phyloP scores from a whole-genome alignment of 2,329 filamentous ascomycete genomes.

The Aspergillus felis region DNA sequence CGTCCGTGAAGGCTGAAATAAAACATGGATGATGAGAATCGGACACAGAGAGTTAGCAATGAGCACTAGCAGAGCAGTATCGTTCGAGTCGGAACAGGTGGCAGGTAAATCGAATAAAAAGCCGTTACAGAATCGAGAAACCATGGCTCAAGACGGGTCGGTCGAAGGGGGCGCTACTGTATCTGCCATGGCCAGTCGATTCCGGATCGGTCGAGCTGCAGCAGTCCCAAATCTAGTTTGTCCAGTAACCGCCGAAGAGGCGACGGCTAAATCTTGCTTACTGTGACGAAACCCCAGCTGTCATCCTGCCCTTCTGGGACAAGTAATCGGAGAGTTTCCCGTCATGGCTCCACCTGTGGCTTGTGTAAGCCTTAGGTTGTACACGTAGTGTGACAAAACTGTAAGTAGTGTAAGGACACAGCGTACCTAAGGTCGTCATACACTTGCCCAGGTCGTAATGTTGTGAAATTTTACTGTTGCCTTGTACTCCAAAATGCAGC shows the following conservation, averaged over 20 bases:
- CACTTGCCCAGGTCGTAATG: not conserved
- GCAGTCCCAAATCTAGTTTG: conserved; percentile 9
- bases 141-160: not conserved
- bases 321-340: conserved; percentile 29
- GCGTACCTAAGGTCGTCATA: not conserved
- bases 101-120: not conserved
- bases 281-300: conserved; percentile 22
- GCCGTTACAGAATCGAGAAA: not conserved
- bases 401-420: not conserved
- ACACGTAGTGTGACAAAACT: not conserved
- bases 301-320: conserved; percentile 26
- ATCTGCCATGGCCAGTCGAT: not conserved
- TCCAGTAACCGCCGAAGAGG: not conserved
- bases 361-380: not conserved
- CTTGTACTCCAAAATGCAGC: not conserved
- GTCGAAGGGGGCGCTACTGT: not conserved
- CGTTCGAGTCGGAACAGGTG: not conserved
- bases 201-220: conserved; percentile 19
- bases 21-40: not conserved
- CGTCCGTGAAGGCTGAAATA: too few species aligned
- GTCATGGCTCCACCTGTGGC: conserved; percentile 14
- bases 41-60: not conserved
- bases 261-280: conserved; percentile 4
- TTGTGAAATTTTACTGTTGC: not conserved
- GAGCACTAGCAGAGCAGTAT: not conserved